Base-by-base conservation (phyloP, 495 filamentous ascomycete genomes). In the Aspergillus affinis region DNA sequence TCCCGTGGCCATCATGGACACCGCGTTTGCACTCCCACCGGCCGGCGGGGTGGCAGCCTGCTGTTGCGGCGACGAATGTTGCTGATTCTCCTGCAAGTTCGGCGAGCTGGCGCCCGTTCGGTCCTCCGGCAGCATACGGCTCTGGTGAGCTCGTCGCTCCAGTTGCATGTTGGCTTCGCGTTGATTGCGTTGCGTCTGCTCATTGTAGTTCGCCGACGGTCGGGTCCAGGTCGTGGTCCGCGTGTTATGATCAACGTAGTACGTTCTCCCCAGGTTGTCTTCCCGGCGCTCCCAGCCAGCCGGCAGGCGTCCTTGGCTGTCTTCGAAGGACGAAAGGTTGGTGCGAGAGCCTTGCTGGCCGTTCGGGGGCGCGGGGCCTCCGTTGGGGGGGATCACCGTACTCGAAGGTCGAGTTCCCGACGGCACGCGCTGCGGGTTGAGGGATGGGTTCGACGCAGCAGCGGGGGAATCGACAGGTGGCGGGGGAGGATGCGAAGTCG, bases 231-330 rank as follows among this genome's bases (percentile, higher is more conserved):
- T 98, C 12, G 94, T 98, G 51, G 93, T 92, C 62, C 94, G 83
- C 6, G 93, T 96, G 72, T 98, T 98, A 73, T 98, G 94, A 71
- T 98, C 94, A 32, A 98, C 94, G 74, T 98, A 98, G 70, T 98
- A 98, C n/a, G 93, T 98, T 65, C 94, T 87, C 56, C 95, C 95
- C 45, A 98, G 76, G 67, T 98, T 92, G 74, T 98, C 94, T 70
- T 98, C 94, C 47, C 94, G 84, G 51, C 95, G 85, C 73, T 98
- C 94, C 93, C 95, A 98, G 41, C 94, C 94, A 53, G 89, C 86
- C 20, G 94, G 94, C 61, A 98, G 75, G 69, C 93, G 87, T 50
- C 94, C 94, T 70, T 96, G 92, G 36, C 87, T 85, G 70, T 98
- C 94, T 77, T 97, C 93, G 69, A 98, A 98, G 0, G 93, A 92